Conservation (phyloP, 768 basidiomycete genomes). For the Suillus tomentosus region DNA sequence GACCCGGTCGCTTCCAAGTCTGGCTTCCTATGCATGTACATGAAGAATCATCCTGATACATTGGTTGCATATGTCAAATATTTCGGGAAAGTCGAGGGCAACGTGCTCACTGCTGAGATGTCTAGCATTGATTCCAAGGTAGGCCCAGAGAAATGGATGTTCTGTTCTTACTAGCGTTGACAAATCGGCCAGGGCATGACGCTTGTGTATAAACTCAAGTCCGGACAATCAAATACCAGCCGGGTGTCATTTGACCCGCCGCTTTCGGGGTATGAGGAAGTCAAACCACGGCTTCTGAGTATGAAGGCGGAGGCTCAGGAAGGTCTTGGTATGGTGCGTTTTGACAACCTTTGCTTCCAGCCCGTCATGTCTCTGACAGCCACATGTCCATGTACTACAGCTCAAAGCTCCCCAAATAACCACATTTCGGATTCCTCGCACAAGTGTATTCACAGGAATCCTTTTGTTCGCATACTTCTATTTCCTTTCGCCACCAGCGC, state of each 20-base stretch:
- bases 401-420: conserved; percentile 64
- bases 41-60: conserved; percentile 56
- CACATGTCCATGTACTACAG: conserved; percentile 33
- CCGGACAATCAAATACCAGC: conserved; percentile 46
- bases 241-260: conserved; percentile 69
- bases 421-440: conserved; percentile 51
- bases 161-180: background rate
- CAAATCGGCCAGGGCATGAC: conserved; percentile 59
- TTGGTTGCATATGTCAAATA: conserved; percentile 67
- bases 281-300: conserved; percentile 74
- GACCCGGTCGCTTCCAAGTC: conserved; percentile 60
- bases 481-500: conserved; percentile 19
- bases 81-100: conserved; percentile 47
- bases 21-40: conserved; percentile 77
- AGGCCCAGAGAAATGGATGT: conserved; percentile 11
- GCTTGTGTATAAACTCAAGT: conserved; percentile 60
- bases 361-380: background rate
- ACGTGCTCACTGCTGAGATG: conserved; percentile 67
- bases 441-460: conserved; percentile 29
- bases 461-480: conserved; percentile 25
- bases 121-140: conserved; percentile 67
- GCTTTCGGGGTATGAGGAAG: conserved; percentile 73
- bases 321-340: conserved; percentile 72
- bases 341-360: background rate
- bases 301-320: conserved; percentile 86